Conservation (phyloP, 2,329 filamentous ascomycete species). For the Trichoderma breve region DNA sequence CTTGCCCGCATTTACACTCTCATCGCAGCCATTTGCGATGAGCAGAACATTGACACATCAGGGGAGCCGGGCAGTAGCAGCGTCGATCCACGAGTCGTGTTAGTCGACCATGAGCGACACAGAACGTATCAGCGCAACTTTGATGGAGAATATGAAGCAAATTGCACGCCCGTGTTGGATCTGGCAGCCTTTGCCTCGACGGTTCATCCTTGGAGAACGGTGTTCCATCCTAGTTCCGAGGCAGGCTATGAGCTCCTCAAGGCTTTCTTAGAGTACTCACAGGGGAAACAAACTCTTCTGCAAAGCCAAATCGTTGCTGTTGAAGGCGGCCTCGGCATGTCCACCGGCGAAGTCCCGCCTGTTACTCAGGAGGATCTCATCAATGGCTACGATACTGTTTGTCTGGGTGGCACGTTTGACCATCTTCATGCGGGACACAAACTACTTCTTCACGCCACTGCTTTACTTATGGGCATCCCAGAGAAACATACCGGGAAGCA, state of each 20-base stretch:
- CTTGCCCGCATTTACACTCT: slow-evolving; percentile 77
- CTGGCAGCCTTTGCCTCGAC: slow-evolving; percentile 52
- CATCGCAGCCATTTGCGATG: slow-evolving; percentile 67
- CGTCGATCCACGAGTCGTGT: slow-evolving; percentile 71
- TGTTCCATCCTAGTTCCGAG: slow-evolving; percentile 67
- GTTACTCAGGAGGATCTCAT: slow-evolving; percentile 3
- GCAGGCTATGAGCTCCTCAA: slow-evolving; percentile 58
- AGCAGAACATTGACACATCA: slow-evolving; percentile 59
- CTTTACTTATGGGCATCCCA: slow-evolving; percentile 63
- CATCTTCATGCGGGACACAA: slow-evolving; percentile 96
- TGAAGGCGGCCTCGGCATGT: slow-evolving; percentile 51
- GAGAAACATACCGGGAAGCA: slow-evolving; percentile 37
- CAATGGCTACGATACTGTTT: slow-evolving; percentile 48
- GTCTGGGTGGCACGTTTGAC: slow-evolving; percentile 92
- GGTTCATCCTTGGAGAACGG: slow-evolving; percentile 59
- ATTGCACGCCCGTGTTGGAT: slow-evolving; percentile 48
- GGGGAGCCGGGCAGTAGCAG: slow-evolving; percentile 45
- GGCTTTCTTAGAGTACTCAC: slow-evolving; percentile 47
- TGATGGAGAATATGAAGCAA: slow-evolving; percentile 40
- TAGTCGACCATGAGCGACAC: slow-evolving; percentile 61
- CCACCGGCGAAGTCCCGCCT: slow-evolving; percentile 2
- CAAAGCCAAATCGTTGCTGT: slow-evolving; percentile 53
- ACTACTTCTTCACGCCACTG: slow-evolving; percentile 85
- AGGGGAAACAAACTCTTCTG: slow-evolving; percentile 46
- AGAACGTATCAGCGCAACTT: slow-evolving; percentile 34